phyloP scores from a whole-genome alignment of 352 stramenopile genomes.

The Phytophthora rubi region DNA sequence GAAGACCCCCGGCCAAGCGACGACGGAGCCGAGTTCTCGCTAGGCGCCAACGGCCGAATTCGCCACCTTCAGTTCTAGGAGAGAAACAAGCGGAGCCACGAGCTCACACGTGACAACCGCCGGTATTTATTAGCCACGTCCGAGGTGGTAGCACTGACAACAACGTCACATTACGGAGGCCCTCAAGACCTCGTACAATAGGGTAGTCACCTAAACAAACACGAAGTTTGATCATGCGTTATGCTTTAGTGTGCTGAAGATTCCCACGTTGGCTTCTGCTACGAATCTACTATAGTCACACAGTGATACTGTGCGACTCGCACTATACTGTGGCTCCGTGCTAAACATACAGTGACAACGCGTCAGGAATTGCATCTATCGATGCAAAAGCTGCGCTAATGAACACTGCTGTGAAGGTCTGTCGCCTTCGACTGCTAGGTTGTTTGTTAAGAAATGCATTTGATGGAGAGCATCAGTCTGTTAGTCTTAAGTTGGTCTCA shows the following conservation, averaged over 20 bases:
- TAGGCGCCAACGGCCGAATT: slow-evolving; percentile 36
- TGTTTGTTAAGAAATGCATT: slow-evolving; percentile 2
- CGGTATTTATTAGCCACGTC: slow-evolving; percentile 42
- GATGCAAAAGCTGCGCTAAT: no score
- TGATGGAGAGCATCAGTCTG: slow-evolving; percentile 71
- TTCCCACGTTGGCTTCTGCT: no score
- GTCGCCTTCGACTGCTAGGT: background rate
- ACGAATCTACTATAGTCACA: no score
- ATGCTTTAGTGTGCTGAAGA: no score
- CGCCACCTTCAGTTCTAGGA: slow-evolving; percentile 32
- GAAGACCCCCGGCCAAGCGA: slow-evolving; percentile 43
- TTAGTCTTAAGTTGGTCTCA: slow-evolving; percentile 88
- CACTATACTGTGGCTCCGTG: no score
- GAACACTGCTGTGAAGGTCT: background rate
- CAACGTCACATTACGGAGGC: slow-evolving; percentile 15
- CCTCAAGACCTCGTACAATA: slow-evolving; percentile 14
- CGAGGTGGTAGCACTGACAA: slow-evolving; percentile 17
- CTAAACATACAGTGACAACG: no score
- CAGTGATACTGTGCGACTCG: no score
- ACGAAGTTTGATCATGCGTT: background rate
- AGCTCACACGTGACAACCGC: slow-evolving; percentile 14
- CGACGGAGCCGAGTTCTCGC: slow-evolving; percentile 40
- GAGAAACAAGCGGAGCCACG: background rate
- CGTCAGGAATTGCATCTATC: no score
- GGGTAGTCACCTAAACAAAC: slow-evolving; percentile 3